Evolutionary conservation across 1,139 yeast genomes (phyloP), one percentile per base, ranked within the genome.

Genomic region (Yamadazyma mexicana): DNA sequence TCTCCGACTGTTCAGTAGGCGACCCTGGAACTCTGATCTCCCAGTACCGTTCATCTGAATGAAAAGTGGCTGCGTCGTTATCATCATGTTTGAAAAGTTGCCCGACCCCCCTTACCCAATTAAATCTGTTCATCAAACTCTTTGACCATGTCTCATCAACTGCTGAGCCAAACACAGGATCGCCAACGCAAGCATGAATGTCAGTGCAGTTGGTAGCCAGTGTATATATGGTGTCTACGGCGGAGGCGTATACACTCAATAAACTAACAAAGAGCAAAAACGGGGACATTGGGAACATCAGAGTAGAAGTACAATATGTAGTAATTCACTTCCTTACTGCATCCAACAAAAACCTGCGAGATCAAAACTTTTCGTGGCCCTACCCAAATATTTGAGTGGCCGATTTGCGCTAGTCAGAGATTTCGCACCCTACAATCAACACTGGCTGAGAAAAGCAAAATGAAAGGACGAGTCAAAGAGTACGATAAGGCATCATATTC

Each of bases 1-100:
- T 35, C 38, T 35, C 38, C 23, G 34, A 6, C 24, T 35, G 38
- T 35, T 35, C 27, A 30, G 38, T 24, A 23, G 38, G 24, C 17
- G 38, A 35, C 31, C 38, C 38, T 17, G 34, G 27, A 15, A 35
- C 38, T 16, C 17, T 29, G 30, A 35, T 23, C 34, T 35, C 38
- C 33, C 33, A 35, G 30, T 16, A 30, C 12, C 14, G 23, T 24
- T 27, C 38, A 30, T 35, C 38, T 24, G 29, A 30, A 24, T 35
- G 27, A 23, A 30, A 29, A 30, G 34, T 35, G 12, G 11, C 38
- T 29, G 18, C 23, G 23, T 17, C 34, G 25, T 22, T 25, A 30
- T 29, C 33, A 15, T 35, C 16, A 4, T 26, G 29, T 26, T 26
- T 26, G 29, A 26, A 26, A 26, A 26, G 12, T n/a, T 17, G 33